A percentile compares a stretch with the other conserved stretches of the same genome.
Evolutionary conservation across 129 eudicot species (phyloP).

Genomic region (Erigeron canadensis): DNA sequence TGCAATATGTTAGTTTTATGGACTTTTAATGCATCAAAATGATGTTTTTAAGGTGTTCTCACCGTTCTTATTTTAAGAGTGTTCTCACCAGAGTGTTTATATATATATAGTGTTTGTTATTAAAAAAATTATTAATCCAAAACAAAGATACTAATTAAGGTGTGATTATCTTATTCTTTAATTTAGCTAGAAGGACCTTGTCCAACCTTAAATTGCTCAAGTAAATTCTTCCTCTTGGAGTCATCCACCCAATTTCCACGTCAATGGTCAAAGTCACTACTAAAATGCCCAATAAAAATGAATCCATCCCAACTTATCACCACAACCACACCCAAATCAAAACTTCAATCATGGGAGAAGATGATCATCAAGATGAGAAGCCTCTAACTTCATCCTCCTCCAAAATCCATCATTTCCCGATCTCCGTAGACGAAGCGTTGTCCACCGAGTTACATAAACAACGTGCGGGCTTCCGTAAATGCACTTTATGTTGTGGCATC

Average conservation of each 20-base stretch:
- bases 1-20: too few relatives aligned
- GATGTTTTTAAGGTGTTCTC: too few relatives aligned
- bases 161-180: too few relatives aligned
- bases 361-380: constrained; percentile 27
- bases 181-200: too few relatives aligned
- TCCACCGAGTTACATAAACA: constrained; percentile 23
- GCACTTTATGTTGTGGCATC: constrained; percentile 49
- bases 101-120: too few relatives aligned
- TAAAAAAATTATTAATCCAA: too few relatives aligned
- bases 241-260: constrained; percentile 17
- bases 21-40: too few relatives aligned
- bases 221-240: constrained; percentile 22
- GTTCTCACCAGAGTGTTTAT: too few relatives aligned
- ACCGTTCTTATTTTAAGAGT: too few relatives aligned
- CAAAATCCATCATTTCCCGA: neutral
- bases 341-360: constrained; percentile 11
- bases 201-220: neutral
- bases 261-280: constrained; percentile 37
- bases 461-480: constrained; percentile 27
- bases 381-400: constrained; percentile 23
- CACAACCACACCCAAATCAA: neutral
- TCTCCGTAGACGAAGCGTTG: constrained; percentile 22
- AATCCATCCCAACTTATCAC: neutral
- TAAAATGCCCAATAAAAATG: constrained; percentile 14
- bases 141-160: too few relatives aligned